Evolutionary conservation across 306 rosid genomes (phyloP), one percentile per base, ranked within the genome.

Genomic region (Vigna nakashimae): DNA sequence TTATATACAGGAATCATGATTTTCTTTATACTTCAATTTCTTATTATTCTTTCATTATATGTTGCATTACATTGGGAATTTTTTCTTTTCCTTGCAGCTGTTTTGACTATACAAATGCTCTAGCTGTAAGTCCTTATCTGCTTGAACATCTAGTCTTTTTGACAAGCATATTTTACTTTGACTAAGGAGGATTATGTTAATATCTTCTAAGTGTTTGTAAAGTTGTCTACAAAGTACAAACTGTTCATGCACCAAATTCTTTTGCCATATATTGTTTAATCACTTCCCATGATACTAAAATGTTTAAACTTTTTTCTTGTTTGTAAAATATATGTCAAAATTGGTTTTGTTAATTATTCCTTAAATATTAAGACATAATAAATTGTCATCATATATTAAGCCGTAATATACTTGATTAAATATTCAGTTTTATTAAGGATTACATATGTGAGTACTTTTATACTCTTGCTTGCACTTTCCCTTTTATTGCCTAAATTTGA

Each of bases 91-190:
- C 74, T 62, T 74, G 30, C 98, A 94, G 97, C 85, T 94, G 98
- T 81, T 94, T 94, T 60, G 98, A 94, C 89, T 92, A 94, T 71
- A 92, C 98, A 40, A 94, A 94, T 79, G 98, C 75, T 70, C 89
- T 94, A 88, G 98, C 98, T 46, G 98, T 92, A 76, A 89, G 98
- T 86, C 64, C 38, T 80, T 69, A 18, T 49, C 73, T 40, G 38
- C 65, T 67, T 40, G 22, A 76, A 22, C 71, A 13, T 53, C 59
- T 28, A 66, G 40, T 62, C 76, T 49, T 76, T 78, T 57, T 53
- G 51, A 49, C 53, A 63, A 40, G 65, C 66, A 22, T 46, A 69
- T 71, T 69, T 57, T 16, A 56, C 32, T 30, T 48, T 59, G 48
- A 42, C 32, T 20, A 55, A 24, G 42, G 49, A 15, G 18, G n/a